Evolutionary conservation across 352 stramenopile species (phyloP), one percentile per base, ranked within the genome.

Genomic region (Phytophthora colocasiae): DNA sequence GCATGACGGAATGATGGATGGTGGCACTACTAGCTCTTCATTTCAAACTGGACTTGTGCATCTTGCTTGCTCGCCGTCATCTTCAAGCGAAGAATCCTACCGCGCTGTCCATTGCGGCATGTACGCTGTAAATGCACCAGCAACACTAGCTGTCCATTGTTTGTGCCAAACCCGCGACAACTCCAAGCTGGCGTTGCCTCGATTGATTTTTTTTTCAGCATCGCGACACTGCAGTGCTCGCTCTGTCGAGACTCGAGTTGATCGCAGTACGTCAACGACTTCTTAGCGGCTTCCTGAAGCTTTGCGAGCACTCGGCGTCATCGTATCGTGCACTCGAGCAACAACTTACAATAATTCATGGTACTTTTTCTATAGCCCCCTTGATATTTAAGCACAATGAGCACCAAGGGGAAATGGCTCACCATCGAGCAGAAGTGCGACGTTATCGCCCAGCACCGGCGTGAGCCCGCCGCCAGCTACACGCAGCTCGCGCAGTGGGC

Each of bases 371-470:
- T 63, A 58, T 55, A 59, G 63, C 63, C 50, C 60, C 60, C 51
- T 19, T 19, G 19, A 1, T 69, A 3, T 69, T 48, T 29, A 58
- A 32, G 61, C 14, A 22, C 17, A n/a, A 54, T 66, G 63, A 66
- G 63, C 38, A 66, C 63, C 32, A 71, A 66, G 56, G 63, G 63
- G 39, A 70, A 68, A 48, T 68, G 62, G 61, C 50, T 73, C 11
- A 73, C 58, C 9, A 52, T 73, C 44, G 50, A 69, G 46, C 59
- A 73, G 52, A 69, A 73, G 47, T 73, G 59, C 47, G 58, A 73
- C 46, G 34, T 73, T 4, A 64, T 73, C 34, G 65, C 59, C 17
- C 51, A 73, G 44, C 58, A 73, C 51, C 52, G 46, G 29, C 51
- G 40, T 15, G 50, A 60, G 44, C 65, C 65, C 2, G 17, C 14